These are phyloP conservation scores for Plantago elongata DNA, from an alignment of 257 asterid genomes.

Conservation along the genomic window DNA sequence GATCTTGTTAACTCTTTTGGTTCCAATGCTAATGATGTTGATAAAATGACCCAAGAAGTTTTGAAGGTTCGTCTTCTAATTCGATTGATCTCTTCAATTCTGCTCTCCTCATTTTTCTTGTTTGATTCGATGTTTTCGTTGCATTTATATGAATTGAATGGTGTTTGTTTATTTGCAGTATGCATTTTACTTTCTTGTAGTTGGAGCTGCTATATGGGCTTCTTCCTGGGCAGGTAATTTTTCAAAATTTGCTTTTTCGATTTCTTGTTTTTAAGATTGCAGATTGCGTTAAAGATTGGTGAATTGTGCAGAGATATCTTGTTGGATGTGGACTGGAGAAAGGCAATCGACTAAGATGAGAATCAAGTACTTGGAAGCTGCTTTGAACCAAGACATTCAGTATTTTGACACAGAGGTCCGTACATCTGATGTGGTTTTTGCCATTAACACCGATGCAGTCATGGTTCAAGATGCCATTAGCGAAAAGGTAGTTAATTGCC, in stretches of 20 bases:
- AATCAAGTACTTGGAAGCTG: slow-evolving; percentile 75
- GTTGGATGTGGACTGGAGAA: slow-evolving; percentile 99
- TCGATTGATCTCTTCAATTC: not conserved
- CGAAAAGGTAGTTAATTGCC: slow-evolving; percentile 54
- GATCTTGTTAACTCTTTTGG: slow-evolving; percentile 99
- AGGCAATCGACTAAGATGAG: slow-evolving; percentile 89
- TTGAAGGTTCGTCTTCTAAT: slow-evolving; percentile 84
- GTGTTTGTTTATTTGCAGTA: slow-evolving; percentile 53
- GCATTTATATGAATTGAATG: no score
- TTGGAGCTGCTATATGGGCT: slow-evolving; percentile 99
- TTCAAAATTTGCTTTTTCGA: not conserved
- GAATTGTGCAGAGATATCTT: no score
- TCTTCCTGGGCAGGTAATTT: slow-evolving; percentile 97
- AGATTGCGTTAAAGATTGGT: no score
- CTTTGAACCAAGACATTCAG: slow-evolving; percentile 78
- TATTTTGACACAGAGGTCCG: slow-evolving; percentile 81
- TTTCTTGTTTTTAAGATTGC: slow-evolving; percentile 1
- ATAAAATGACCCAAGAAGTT: slow-evolving; percentile 94
- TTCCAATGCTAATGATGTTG: slow-evolving; percentile 78
- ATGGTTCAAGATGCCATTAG: slow-evolving; percentile 95
- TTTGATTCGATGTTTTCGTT: slow-evolving; percentile 9
- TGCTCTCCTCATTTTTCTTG: slow-evolving; percentile 7
- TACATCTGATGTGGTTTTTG: slow-evolving; percentile 86
- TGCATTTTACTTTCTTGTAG: slow-evolving; percentile 94
- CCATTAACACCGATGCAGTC: slow-evolving; percentile 85